phyloP scores from a whole-genome alignment of 805 yeast species.

The Cyberlindnera maritima region DNA sequence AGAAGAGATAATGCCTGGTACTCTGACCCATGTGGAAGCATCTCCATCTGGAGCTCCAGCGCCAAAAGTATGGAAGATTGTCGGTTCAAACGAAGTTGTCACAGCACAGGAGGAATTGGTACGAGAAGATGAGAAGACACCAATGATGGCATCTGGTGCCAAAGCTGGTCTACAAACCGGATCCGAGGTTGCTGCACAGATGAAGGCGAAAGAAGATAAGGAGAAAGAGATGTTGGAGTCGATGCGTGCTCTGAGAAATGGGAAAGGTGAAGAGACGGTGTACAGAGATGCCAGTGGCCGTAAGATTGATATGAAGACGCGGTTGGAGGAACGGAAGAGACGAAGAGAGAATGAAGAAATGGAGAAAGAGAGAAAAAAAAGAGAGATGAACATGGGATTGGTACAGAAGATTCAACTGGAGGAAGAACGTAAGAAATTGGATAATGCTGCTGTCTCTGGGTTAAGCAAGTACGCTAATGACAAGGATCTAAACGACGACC shows the following conservation, averaged over 20 bases:
- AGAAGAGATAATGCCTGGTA: not conserved
- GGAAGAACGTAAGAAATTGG: slow-evolving; percentile 32
- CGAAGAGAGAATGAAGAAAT: slow-evolving; percentile 29
- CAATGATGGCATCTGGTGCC: slow-evolving; percentile 31
- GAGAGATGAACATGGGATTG: slow-evolving; percentile 36
- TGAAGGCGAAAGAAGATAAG: slow-evolving; percentile 30
- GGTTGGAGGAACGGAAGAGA: slow-evolving; percentile 27
- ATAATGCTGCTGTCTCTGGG: slow-evolving; percentile 24
- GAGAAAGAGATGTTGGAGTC: slow-evolving; percentile 21
- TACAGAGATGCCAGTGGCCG: slow-evolving; percentile 65
- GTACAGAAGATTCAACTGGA: slow-evolving; percentile 38
- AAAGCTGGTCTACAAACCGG: slow-evolving; percentile 48
- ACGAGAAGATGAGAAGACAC: slow-evolving; percentile 1
- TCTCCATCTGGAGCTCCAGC: not conserved
- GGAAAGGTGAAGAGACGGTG: slow-evolving; percentile 36
- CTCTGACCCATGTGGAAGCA: no score
- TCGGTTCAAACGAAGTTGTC: slow-evolving; percentile 22
- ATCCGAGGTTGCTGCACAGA: slow-evolving; percentile 37
- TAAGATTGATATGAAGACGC: slow-evolving; percentile 39
- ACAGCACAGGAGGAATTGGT: not conserved
- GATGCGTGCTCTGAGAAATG: slow-evolving; percentile 11
- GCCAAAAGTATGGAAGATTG: slow-evolving; percentile 23
- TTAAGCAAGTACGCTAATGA: slow-evolving; percentile 38
- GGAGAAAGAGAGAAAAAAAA: slow-evolving; percentile 28
- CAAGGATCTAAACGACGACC: slow-evolving; percentile 33